A percentile compares a stretch with the other conserved stretches of the same genome.
Conservation (phyloP, 2,329 filamentous ascomycete species). For the Aspergillus fumigatus region DNA sequence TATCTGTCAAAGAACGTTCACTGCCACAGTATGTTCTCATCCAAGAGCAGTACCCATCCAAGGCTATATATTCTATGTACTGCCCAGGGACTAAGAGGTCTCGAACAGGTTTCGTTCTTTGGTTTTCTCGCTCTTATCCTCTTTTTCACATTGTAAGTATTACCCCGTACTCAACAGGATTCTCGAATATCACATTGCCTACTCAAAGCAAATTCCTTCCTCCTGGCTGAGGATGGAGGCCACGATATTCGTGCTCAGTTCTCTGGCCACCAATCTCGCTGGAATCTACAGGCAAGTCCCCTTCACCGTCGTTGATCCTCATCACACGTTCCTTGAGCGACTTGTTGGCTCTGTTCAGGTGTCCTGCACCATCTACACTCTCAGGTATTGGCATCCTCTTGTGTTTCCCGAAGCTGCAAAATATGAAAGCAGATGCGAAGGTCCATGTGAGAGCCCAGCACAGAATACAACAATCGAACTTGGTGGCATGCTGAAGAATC, state of each 20-base stretch:
- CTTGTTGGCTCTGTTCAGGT: conserved; percentile 17
- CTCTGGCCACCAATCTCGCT: conserved; percentile 13
- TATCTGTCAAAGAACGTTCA: not conserved
- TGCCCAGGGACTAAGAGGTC: not conserved
- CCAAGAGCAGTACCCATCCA: not conserved
- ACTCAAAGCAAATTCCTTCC: not conserved
- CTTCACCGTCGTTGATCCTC: conserved; percentile 14
- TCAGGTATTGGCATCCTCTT: not conserved
- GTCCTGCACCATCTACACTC: conserved; percentile 13
- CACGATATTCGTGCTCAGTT: conserved; percentile 9
- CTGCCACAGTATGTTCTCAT: not conserved
- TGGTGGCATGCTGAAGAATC: not conserved
- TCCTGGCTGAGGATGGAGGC: conserved; percentile 10
- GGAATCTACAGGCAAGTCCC: conserved; percentile 18
- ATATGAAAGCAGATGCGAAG: too few species aligned
- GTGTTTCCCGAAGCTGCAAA: not conserved
- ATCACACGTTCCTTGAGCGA: conserved; percentile 13
- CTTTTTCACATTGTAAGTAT: not conserved
- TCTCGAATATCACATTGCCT: not conserved
- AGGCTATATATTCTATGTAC: not conserved
- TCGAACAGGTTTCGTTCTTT: not conserved
- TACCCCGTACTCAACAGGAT: not conserved
- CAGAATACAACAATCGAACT: not conserved
- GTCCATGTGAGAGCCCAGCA: not conserved
- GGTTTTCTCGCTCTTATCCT: not conserved